A percentile compares a stretch with the other conserved stretches of the same genome.
Evolutionary conservation across 2,329 filamentous ascomycete species (phyloP).

Genomic region (Monosporascus sp.): DNA sequence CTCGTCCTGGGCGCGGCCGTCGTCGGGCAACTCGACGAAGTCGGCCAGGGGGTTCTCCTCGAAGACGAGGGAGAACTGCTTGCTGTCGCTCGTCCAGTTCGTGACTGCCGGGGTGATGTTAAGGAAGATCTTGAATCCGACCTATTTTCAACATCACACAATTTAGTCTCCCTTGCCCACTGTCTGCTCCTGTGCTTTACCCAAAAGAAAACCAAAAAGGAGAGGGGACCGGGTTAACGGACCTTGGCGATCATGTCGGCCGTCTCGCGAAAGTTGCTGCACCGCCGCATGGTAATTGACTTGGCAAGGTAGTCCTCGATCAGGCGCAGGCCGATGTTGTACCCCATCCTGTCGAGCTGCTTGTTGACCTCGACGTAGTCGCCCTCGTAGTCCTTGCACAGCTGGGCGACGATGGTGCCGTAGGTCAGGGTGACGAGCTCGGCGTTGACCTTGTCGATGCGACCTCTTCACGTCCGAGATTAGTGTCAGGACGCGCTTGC

Average conservation of each 20-base stretch:
- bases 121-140: conserved; percentile 98
- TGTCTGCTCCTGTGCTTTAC: too few species aligned
- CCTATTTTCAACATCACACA: conserved; percentile 41
- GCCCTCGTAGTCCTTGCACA: conserved; percentile 92
- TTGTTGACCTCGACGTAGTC: conserved; percentile 96
- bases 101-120: conserved; percentile 92
- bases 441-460: conserved; percentile 96
- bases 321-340: conserved; percentile 91
- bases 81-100: conserved; percentile 94
- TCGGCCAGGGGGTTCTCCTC: conserved; percentile 96
- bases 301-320: conserved; percentile 98
- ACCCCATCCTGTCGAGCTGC: conserved; percentile 98
- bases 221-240: background rate
- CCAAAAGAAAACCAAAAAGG: background rate
- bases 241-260: conserved; percentile 96
- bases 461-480: conserved; percentile 54
- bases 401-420: conserved; percentile 91
- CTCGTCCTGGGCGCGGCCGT: conserved; percentile 91
- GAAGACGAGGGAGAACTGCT: conserved; percentile 92
- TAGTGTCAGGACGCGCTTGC: too few species aligned
- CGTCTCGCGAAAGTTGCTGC: conserved; percentile 89
- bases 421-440: conserved; percentile 97
- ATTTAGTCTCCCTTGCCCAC: too few species aligned
- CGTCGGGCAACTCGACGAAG: conserved; percentile 95
- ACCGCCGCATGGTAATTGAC: conserved; percentile 81